Evolutionary conservation across 139 green algal genomes (phyloP).

Genomic region (Gonium pectorale): DNA sequence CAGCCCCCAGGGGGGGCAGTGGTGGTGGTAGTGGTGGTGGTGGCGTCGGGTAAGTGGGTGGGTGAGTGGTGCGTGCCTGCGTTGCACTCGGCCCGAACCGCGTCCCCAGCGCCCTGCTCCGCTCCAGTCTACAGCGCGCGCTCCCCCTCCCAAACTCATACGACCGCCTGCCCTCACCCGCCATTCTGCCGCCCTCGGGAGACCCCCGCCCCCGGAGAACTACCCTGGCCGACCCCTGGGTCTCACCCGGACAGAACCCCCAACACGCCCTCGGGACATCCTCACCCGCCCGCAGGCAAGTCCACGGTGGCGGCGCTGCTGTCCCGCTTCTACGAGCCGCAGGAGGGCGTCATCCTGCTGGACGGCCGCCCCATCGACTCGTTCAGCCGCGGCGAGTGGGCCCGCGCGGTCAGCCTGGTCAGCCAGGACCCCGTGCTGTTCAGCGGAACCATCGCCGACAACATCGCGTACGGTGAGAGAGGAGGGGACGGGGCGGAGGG

Average conservation of each 20-base stretch:
- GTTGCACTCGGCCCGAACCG: too few relatives aligned
- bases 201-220: too few relatives aligned
- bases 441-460: conserved; percentile 85
- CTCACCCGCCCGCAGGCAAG: conserved; percentile 74
- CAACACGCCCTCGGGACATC: too few relatives aligned
- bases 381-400: conserved; percentile 80
- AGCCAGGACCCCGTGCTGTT: conserved; percentile 90
- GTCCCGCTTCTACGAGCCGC: conserved; percentile 75
- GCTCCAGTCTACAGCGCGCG: too few relatives aligned
- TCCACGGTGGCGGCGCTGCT: conserved; percentile 85
- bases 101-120: too few relatives aligned
- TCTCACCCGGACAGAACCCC: too few relatives aligned
- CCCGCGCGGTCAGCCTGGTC: conserved; percentile 76
- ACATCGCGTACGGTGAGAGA: conserved; percentile 85
- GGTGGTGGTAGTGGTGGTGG: not conserved
- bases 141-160: too few relatives aligned
- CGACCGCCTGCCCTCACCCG: too few relatives aligned
- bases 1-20: not conserved
- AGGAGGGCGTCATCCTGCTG: conserved; percentile 71
- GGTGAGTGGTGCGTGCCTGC: too few relatives aligned
- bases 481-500: not conserved
- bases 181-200: too few relatives aligned
- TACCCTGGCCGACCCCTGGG: too few relatives aligned
- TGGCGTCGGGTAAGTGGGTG: too few relatives aligned
- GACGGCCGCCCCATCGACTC: conserved; percentile 68